A percentile compares a stretch with the other conserved stretches of the same genome.
These are phyloP conservation scores for Suhomyces bokatorum DNA, from an alignment of 1,139 yeast genomes.

Conservation along the genomic window DNA sequence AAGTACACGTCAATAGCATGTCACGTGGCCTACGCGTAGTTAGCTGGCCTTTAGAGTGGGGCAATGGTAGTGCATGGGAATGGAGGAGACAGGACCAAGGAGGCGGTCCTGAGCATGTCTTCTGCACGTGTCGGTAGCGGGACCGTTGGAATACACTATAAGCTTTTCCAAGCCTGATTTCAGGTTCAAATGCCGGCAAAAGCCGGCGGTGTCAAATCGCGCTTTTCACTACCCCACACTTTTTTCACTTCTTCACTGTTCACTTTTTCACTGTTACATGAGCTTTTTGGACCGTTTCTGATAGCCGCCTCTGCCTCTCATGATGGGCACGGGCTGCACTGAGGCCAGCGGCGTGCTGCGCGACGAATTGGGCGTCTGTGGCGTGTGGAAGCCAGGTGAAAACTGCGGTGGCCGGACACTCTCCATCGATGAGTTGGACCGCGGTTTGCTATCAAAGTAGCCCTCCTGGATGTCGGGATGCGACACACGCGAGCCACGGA, in stretches of 20 bases:
- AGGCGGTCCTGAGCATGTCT: too few relatives aligned
- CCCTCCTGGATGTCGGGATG: slow-evolving; percentile 5
- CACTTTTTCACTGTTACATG: slow-evolving; percentile 16
- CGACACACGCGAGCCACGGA: slow-evolving; percentile 13
- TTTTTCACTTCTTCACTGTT: too few relatives aligned
- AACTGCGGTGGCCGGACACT: slow-evolving; percentile 5
- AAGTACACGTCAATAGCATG: slow-evolving; percentile 3
- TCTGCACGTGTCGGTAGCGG: too few relatives aligned
- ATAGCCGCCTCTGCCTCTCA: slow-evolving; percentile 53
- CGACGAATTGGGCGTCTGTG: slow-evolving; percentile 1
- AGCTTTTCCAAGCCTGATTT: too few relatives aligned
- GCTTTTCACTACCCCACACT: neutral
- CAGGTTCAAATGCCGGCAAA: too few relatives aligned
- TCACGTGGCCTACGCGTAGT: slow-evolving; percentile 1
- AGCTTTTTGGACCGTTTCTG: slow-evolving; percentile 46
- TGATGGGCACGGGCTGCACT: slow-evolving; percentile 28
- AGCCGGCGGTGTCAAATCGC: neutral
- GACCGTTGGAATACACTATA: too few relatives aligned
- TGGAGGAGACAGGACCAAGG: too few relatives aligned
- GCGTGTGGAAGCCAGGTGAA: neutral
- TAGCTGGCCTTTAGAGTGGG: neutral
- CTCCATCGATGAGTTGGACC: slow-evolving; percentile 17
- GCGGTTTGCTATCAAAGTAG: slow-evolving; percentile 4
- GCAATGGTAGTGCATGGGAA: neutral
- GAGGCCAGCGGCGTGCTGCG: slow-evolving; percentile 5